These are phyloP conservation scores for Rhizodiscina lignyota DNA, from an alignment of 495 filamentous ascomycete genomes.

Conservation along the genomic window DNA sequence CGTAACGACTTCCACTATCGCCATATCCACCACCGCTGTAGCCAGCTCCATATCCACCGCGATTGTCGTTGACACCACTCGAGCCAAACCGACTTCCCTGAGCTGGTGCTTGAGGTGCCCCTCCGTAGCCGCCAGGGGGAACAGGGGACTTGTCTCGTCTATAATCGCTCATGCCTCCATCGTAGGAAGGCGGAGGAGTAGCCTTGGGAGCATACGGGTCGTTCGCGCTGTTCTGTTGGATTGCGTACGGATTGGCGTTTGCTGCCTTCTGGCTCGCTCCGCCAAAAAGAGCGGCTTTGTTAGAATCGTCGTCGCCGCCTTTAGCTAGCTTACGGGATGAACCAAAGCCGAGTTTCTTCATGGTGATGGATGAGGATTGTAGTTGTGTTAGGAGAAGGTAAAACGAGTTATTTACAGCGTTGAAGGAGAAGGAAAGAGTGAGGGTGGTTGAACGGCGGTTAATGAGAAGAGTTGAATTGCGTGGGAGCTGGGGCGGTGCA, in stretches of 20 bases:
- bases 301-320: constrained; percentile 9
- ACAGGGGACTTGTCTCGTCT: constrained; percentile 20
- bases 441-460: no score
- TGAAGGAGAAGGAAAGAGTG: no score
- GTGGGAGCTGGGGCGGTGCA: no score
- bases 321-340: constrained; percentile 11
- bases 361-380: constrained; percentile 5
- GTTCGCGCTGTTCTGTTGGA: constrained; percentile 6
- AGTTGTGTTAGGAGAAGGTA: no score
- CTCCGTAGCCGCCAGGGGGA: constrained; percentile 16
- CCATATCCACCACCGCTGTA: constrained; percentile 9
- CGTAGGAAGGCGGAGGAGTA: constrained; percentile 8
- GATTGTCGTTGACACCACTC: not conserved
- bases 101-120: constrained; percentile 4
- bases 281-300: not conserved
- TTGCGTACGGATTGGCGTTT: constrained; percentile 9
- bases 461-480: no score
- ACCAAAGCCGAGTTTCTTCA: constrained; percentile 16
- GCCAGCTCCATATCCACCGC: constrained; percentile 6
- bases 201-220: constrained; percentile 19
- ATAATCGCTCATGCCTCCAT: constrained; percentile 2
- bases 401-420: no score
- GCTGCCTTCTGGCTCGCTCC: not conserved
- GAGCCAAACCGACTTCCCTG: not conserved
- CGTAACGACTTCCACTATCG: constrained; percentile 3